Evolutionary conservation across 306 rosid genomes (phyloP), one percentile per base, ranked within the genome.

Genomic region (Cicer pinnatifidum): DNA sequence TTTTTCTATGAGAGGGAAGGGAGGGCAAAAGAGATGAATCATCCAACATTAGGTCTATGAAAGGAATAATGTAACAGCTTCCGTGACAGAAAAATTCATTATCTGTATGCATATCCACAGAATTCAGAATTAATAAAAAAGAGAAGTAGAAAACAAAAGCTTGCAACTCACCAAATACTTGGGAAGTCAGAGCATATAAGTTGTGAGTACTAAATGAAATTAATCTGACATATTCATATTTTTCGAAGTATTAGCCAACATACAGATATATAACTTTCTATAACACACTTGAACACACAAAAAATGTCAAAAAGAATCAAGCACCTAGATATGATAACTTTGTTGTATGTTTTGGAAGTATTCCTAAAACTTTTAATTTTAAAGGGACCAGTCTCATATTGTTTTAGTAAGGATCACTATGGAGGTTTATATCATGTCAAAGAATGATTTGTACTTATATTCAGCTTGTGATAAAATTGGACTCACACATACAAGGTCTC

Each of bases 321-420:
- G 64, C 75, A 41, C 48, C 53, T 17, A 53, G 17, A 71, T 40
- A 71, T 28, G 52, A 71, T 71, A 58, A 54, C 76, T 71, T 19
- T 38, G 46, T 61, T 1, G 28, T 13, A 13, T 6, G 39, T n/a
- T 60, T n/a, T 35, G 20, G 44, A 60, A n/a, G 45, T 60, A 60
- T 60, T 57, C 39, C 63, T 9, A 57, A 10, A 9, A 19, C 15
- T 60, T 28, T 3, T 28, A 28, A 28, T 28, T 28, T 60, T 1
- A 11, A 59, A 3, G 6, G 19, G 8, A 28, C 41, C 16, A 60
- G 6, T 61, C 3, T n/a, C 44, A 1, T n/a, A 35, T 37, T 61
- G 46, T 41, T 62, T 48, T 7, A 7, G 9, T 62, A 13, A 23
- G 47, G 47, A 38, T 15, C 46, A 13, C 28, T 62, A 37, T 13